Evolutionary conservation across 2,329 filamentous ascomycete species (phyloP).

Genomic region (Hypoxylon rubiginosum): DNA sequence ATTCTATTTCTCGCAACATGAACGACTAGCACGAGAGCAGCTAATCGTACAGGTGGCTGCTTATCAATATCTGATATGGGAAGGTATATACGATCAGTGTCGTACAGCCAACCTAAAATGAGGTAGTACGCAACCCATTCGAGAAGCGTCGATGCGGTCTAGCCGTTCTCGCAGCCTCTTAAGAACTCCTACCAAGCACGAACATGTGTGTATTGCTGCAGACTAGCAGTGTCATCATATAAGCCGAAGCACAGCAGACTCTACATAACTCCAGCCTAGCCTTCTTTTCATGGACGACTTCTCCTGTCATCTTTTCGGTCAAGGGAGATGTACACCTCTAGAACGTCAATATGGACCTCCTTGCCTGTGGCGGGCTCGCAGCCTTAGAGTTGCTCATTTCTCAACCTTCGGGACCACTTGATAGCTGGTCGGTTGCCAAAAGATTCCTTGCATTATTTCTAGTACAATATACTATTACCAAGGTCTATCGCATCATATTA

Average conservation of each 20-base stretch:
- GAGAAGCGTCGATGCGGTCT: neutral
- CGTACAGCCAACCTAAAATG: neutral
- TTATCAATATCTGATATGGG: neutral
- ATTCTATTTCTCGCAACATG: neutral
- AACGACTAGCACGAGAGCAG: neutral
- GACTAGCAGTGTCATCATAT: neutral
- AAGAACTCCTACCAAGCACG: slow-evolving; percentile 1
- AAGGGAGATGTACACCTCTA: neutral
- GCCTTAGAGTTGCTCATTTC: slow-evolving; percentile 29
- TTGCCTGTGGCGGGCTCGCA: slow-evolving; percentile 30
- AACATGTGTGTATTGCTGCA: neutral
- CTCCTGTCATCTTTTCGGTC: neutral
- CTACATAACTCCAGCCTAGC: slow-evolving; percentile 3
- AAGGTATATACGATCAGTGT: neutral
- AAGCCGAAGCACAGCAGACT: neutral
- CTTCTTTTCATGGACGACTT: neutral
- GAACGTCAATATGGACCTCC: slow-evolving; percentile 38
- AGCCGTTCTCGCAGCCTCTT: neutral
- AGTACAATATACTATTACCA: slow-evolving; percentile 44
- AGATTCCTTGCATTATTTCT: slow-evolving; percentile 19
- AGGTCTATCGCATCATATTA: slow-evolving; percentile 55
- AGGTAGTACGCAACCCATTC: neutral
- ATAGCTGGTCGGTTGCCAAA: neutral
- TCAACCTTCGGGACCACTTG: slow-evolving; percentile 4
- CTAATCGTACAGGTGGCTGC: neutral